Evolutionary conservation across 2,329 filamentous ascomycete species (phyloP).

Genomic region (Aspergillus puulaauensis): DNA sequence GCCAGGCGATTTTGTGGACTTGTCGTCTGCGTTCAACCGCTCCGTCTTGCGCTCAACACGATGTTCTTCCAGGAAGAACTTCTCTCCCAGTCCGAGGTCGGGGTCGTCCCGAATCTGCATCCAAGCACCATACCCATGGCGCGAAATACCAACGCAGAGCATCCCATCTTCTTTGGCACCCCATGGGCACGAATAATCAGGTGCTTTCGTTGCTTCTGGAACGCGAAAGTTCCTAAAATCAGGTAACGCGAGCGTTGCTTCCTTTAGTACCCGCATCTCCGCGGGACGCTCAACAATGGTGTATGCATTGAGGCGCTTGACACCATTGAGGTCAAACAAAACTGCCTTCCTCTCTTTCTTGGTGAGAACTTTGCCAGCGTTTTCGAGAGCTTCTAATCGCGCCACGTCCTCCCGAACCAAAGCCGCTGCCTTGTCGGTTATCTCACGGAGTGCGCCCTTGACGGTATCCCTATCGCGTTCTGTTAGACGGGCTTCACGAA

Average conservation of each 20-base stretch:
- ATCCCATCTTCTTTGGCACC: slow-evolving; percentile 93
- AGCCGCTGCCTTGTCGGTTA: slow-evolving; percentile 68
- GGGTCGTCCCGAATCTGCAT: slow-evolving; percentile 87
- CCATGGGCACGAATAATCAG: slow-evolving; percentile 90
- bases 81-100: slow-evolving; percentile 81
- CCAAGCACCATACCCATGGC: slow-evolving; percentile 96
- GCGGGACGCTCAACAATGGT: slow-evolving; percentile 88
- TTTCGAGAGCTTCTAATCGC: slow-evolving; percentile 64
- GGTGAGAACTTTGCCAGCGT: slow-evolving; percentile 74
- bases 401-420: slow-evolving; percentile 73
- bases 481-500: slow-evolving; percentile 79
- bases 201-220: slow-evolving; percentile 85
- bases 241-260: slow-evolving; percentile 62
- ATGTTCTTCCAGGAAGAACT: slow-evolving; percentile 95
- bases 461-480: slow-evolving; percentile 82
- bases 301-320: slow-evolving; percentile 94
- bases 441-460: slow-evolving; percentile 71
- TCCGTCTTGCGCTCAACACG: slow-evolving; percentile 98
- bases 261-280: slow-evolving; percentile 80
- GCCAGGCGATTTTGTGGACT: slow-evolving; percentile 75
- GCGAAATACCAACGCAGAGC: slow-evolving; percentile 89
- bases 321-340: slow-evolving; percentile 87
- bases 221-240: slow-evolving; percentile 83
- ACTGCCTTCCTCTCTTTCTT: slow-evolving; percentile 99
- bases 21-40: slow-evolving; percentile 63